These are phyloP conservation scores for Aspergillus sp. DNA, from an alignment of 2,329 filamentous ascomycete species.

Conservation along the genomic window DNA sequence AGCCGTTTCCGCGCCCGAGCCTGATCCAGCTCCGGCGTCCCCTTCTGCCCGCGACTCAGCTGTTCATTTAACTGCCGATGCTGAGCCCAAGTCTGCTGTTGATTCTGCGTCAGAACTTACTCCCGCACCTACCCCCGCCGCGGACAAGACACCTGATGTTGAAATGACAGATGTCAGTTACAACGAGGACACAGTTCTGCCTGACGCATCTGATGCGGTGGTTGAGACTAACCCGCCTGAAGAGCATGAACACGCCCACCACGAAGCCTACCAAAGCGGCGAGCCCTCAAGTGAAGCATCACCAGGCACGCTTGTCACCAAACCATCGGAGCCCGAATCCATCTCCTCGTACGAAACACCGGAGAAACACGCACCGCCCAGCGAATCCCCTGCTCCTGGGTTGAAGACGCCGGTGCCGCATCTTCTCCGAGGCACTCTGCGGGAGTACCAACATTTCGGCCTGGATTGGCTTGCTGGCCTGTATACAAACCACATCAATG, in stretches of 20 bases:
- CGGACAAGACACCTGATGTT: background rate
- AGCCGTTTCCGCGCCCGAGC: constrained; percentile 23
- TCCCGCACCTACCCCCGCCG: constrained; percentile 18
- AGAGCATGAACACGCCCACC: constrained; percentile 20
- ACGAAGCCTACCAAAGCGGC: constrained; percentile 30
- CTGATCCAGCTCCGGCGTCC: background rate
- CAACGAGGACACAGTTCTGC: background rate
- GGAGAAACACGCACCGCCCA: constrained; percentile 38
- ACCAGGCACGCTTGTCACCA: constrained; percentile 46
- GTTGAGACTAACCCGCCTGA: constrained; percentile 10
- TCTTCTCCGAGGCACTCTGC: constrained; percentile 80
- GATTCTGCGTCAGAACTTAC: background rate
- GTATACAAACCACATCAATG: constrained; percentile 90
- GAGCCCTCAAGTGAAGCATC: constrained; percentile 46
- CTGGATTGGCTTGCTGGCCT: constrained; percentile 94
- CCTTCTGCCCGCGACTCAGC: background rate
- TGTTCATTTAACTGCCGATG: background rate
- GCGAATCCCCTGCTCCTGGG: constrained; percentile 44
- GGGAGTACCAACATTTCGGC: constrained; percentile 97
- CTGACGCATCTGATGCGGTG: constrained; percentile 1
- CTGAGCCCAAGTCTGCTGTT: background rate
- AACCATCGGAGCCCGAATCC: constrained; percentile 48
- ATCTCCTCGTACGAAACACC: constrained; percentile 43
- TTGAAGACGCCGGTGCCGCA: constrained; percentile 74
- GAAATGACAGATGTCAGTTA: constrained; percentile 8